phyloP scores from a whole-genome alignment of 805 yeast genomes.

The Hanseniaspora vineae region DNA sequence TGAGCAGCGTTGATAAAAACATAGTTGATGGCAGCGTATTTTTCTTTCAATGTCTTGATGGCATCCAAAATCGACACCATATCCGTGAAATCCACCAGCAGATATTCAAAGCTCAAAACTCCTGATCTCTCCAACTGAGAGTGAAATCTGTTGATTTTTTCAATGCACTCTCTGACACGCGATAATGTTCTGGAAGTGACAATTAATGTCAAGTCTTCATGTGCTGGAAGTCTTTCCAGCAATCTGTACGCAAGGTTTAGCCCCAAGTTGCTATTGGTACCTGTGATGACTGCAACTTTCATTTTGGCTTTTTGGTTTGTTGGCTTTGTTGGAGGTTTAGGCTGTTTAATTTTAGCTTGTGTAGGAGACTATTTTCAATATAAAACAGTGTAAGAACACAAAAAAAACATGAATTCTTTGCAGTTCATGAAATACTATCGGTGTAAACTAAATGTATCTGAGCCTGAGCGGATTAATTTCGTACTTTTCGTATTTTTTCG shows the following conservation, averaged over 20 bases:
- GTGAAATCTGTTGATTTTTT: slow-evolving; percentile 36
- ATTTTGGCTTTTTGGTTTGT: too few relatives aligned
- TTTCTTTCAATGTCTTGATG: slow-evolving; percentile 50
- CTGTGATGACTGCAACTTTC: slow-evolving; percentile 34
- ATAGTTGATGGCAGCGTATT: slow-evolving; percentile 60
- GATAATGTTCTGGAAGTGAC: slow-evolving; percentile 86
- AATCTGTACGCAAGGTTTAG: slow-evolving; percentile 73
- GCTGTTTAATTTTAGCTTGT: too few relatives aligned
- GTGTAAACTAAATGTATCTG: too few relatives aligned
- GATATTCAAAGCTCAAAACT: slow-evolving; percentile 70
- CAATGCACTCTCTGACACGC: slow-evolving; percentile 65
- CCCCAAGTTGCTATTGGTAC: slow-evolving; percentile 60
- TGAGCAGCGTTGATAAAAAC: slow-evolving; percentile 83
- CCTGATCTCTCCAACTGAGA: slow-evolving; percentile 33
- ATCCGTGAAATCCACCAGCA: slow-evolving; percentile 77
- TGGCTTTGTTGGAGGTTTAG: too few relatives aligned
- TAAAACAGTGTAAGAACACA: too few relatives aligned
- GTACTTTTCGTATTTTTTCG: too few relatives aligned
- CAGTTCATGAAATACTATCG: too few relatives aligned
- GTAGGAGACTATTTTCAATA: too few relatives aligned
- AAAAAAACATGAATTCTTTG: too few relatives aligned
- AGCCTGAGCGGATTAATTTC: too few relatives aligned
- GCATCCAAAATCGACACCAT: slow-evolving; percentile 79
- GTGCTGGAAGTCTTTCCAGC: slow-evolving; percentile 42
- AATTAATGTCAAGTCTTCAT: slow-evolving; percentile 55